Percentiles rank a stretch among this genome's conserved stretches.
Evolutionary conservation across 345 rosid species (phyloP).

Genomic region (Melaleuca quinquenervia): DNA sequence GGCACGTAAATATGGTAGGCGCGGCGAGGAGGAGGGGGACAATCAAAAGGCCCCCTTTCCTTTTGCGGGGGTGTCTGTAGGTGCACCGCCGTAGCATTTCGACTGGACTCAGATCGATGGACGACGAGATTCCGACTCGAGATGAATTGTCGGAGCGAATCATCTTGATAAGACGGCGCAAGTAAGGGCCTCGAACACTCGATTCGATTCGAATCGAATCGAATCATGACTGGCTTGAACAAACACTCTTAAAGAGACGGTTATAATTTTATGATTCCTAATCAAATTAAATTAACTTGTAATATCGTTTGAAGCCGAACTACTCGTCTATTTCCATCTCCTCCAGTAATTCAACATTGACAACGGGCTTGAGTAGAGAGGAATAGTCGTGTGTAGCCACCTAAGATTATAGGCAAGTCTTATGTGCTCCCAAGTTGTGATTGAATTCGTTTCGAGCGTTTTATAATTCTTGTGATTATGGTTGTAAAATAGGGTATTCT

Average conservation of each 20-base stretch:
- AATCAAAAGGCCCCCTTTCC: neutral
- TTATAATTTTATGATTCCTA: neutral
- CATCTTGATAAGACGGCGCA: neutral
- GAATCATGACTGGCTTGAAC: too few species aligned
- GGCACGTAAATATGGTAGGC: neutral
- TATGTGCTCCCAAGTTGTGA: neutral
- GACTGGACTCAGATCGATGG: neutral
- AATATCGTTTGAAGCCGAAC: fast-evolving
- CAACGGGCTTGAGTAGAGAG: neutral
- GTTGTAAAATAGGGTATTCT: neutral
- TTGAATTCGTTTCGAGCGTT: neutral
- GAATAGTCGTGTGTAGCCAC: neutral
- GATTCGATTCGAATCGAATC: neutral
- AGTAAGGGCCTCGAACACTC: too few species aligned
- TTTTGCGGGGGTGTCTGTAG: neutral
- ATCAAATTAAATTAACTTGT: neutral
- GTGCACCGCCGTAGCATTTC: neutral
- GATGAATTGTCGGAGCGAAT: neutral
- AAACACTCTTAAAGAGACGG: too few species aligned
- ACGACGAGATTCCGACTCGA: fast-evolving
- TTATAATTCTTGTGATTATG: neutral
- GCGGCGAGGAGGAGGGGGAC: neutral
- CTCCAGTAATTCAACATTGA: neutral
- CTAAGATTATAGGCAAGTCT: neutral
- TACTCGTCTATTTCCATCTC: neutral